Evolutionary conservation across 768 basidiomycete species (phyloP).

Genomic region (Panaeolus cyanescens): DNA sequence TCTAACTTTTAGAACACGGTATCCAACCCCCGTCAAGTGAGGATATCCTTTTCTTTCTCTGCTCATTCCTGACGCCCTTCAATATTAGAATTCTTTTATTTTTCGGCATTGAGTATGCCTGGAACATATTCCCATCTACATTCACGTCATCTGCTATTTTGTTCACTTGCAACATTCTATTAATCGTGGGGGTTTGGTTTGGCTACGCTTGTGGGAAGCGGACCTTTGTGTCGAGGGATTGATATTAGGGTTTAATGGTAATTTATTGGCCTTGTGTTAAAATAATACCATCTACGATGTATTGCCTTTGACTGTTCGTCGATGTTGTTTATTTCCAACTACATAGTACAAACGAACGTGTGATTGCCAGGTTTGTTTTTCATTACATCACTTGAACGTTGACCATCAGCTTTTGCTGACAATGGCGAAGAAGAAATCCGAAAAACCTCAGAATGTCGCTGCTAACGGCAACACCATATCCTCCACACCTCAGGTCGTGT

Average conservation of each 20-base stretch:
- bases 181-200: conserved; percentile 42
- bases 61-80: conserved; percentile 9
- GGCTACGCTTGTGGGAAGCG: conserved; percentile 19
- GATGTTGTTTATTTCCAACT: background rate
- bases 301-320: too few relatives aligned
- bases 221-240: background rate
- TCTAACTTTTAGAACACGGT: conserved; percentile 73
- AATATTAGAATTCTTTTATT: conserved; percentile 59
- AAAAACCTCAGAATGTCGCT: conserved; percentile 2
- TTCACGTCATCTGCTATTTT: conserved; percentile 59
- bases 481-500: conserved; percentile 21
- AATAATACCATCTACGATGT: too few relatives aligned
- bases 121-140: conserved; percentile 89
- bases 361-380: too few relatives aligned
- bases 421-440: conserved; percentile 29
- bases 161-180: conserved; percentile 47
- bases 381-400: too few relatives aligned
- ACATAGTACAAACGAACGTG: too few relatives aligned
- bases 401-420: background rate
- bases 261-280: background rate
- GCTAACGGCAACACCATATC: background rate
- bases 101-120: conserved; percentile 74
- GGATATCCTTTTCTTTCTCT: conserved; percentile 20
- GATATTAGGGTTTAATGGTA: background rate
- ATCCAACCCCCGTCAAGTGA: conserved; percentile 64